These are phyloP conservation scores for Bacidia rubella DNA, from an alignment of 495 filamentous ascomycete genomes.

Conservation along the genomic window DNA sequence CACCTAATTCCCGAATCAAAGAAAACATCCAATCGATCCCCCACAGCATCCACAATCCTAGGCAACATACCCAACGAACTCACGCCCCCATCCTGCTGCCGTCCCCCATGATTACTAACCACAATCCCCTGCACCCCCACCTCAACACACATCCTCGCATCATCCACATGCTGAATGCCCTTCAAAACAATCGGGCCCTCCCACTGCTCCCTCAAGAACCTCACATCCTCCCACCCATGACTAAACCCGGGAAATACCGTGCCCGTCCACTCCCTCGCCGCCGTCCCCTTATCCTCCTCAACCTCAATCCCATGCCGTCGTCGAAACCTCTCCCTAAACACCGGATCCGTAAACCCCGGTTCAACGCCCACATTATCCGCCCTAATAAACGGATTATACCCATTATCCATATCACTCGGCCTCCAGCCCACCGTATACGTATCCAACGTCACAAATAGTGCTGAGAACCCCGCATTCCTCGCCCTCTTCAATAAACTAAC, in stretches of 20 bases:
- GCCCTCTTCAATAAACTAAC: neutral
- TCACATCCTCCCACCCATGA: slow-evolving; percentile 47
- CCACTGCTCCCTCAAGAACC: slow-evolving; percentile 42
- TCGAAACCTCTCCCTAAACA: slow-evolving; percentile 28
- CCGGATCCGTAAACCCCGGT: slow-evolving; percentile 42
- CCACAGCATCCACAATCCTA: slow-evolving; percentile 36
- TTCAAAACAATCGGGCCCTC: slow-evolving; percentile 45
- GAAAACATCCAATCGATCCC: slow-evolving; percentile 29
- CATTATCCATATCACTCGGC: slow-evolving; percentile 50
- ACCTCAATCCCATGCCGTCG: slow-evolving; percentile 31
- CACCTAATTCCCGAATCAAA: slow-evolving; percentile 37
- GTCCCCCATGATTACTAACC: slow-evolving; percentile 46
- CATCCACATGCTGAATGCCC: slow-evolving; percentile 40
- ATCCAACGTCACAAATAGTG: slow-evolving; percentile 44
- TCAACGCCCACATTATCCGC: slow-evolving; percentile 27
- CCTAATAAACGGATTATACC: slow-evolving; percentile 37
- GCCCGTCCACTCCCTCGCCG: slow-evolving; percentile 35
- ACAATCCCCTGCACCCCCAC: slow-evolving; percentile 41
- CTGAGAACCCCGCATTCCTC: neutral
- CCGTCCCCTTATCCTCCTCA: slow-evolving; percentile 31
- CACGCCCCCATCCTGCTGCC: slow-evolving; percentile 50
- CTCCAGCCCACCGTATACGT: slow-evolving; percentile 47
- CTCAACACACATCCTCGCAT: slow-evolving; percentile 41
- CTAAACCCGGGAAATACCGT: slow-evolving; percentile 36
- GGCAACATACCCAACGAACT: slow-evolving; percentile 46